Base-by-base conservation (phyloP, 1,139 yeast species). In the Hansenula anomala region DNA sequence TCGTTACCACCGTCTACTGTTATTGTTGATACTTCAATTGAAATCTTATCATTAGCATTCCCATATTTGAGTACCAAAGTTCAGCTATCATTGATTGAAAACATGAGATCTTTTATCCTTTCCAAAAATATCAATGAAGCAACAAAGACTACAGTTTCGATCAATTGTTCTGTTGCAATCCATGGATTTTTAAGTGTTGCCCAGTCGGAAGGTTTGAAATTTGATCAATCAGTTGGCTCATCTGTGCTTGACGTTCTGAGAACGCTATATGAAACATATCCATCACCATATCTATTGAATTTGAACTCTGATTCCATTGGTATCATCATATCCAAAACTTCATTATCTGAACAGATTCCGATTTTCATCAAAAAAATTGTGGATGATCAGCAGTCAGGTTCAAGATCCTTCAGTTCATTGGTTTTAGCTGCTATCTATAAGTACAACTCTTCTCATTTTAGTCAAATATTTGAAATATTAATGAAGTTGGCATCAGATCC, bases 31-130 rank as follows among this genome's bases (percentile, higher is more conserved):
- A 60, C 76, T 2, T 81, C 96, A 0, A 80, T 92, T 52, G 89
- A 83, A 44, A 67, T 89, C 6, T 86, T 89, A 53, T 80, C 85
- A 11, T 55, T 73, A 9, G 71, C 84, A 1, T 84, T 92, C 49
- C 88, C 95, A 0, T 68, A 72, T 44, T 73, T 92, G 50, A 77
- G 90, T n/a, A 61, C 77, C 10, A 86, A 88, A 46, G 84, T 92
- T 40, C 97, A 92, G 55, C 81, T 84, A 41, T 88, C 97, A 2
- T 69, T 92, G 28, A 61, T 92, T 34, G 97, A 90, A 49, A 89
- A 83, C 44, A 64, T 92, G 45, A 71, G 90, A 49, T 67, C 80
- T 4, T 75, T 81, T 8, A 48, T 78, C 29, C 58, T 65, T 33
- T 63, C 64, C 27, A 60, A 54, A 53, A 47, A 60, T 30, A 47